Evolutionary conservation across 2,329 filamentous ascomycete genomes (phyloP), one percentile per base, ranked within the genome.

Genomic region (Pseudocercospora pini-densiflorae): DNA sequence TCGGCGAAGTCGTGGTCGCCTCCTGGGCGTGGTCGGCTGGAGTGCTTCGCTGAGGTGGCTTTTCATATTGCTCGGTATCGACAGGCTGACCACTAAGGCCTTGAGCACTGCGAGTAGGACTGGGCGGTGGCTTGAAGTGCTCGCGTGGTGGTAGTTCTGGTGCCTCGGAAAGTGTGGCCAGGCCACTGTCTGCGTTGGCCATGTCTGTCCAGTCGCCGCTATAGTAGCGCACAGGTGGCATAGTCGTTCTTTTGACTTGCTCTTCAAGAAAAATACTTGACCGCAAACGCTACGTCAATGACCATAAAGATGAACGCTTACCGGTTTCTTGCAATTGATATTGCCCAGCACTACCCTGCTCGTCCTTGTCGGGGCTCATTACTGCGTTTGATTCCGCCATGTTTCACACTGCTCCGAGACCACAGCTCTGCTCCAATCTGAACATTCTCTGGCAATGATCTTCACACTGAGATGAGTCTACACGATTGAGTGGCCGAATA

Each of bases 1-100:
- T 72, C 5, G 78, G 75, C n/a, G 76, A 59, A 29, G 58, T 45
- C 19, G 55, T 58, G 10, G 33, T 58, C 16, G 31, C 31, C 19
- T 31, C 31, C 49, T 68, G 59, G 21, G 40, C 59, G 19, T 57
- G 43, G 47, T 55, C 33, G 9, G 23, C 47, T 8, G 24, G 33
- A 31, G 54, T 63, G 7, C 29, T 45, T 19, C 55, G 59, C 54
- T 45, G 54, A 12, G 60, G 59, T 5, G 64, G 64, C 16, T 33
- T 29, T 24, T 21, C 54, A 43, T 63, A 58, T 10, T 55, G 40
- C 5, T 54, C 21, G 21, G 57, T 55, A n/a, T 60, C 47, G 23
- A 63, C 45, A 6, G 60, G 53, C 24, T 63, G 60, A n/a, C 45
- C 61, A 21, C 59, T 43, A 31, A 62, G 33, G 0, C 64, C 64